Evolutionary conservation across 805 yeast species (phyloP).

Genomic region (Sugiyamaella chiloensis): DNA sequence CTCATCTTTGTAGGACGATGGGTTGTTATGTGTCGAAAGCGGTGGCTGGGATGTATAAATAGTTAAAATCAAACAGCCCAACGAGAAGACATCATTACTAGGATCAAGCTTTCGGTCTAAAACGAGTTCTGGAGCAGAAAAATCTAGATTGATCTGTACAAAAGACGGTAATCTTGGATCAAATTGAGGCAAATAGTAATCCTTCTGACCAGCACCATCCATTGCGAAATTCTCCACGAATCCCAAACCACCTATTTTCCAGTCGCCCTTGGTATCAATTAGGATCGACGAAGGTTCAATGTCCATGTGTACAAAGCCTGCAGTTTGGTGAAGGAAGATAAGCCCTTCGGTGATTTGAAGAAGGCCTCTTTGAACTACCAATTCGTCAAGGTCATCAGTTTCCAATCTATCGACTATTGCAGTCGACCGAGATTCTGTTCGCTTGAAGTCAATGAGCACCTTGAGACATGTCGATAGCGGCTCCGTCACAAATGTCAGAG

Average conservation of each 20-base stretch:
- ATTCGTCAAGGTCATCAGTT: constrained; percentile 59
- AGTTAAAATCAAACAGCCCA: constrained; percentile 73
- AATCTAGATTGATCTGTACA: constrained; percentile 67
- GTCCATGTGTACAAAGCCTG: constrained; percentile 72
- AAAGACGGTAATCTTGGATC: constrained; percentile 75
- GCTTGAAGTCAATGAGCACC: constrained; percentile 36
- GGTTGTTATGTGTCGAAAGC: constrained; percentile 49
- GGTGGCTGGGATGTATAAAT: constrained; percentile 54
- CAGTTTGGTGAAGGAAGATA: constrained; percentile 75
- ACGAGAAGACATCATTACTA: constrained; percentile 77
- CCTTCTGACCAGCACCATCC: constrained; percentile 44
- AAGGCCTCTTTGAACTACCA: constrained; percentile 75
- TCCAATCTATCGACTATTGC: constrained; percentile 19
- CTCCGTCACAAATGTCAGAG: constrained; percentile 82
- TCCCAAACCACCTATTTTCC: constrained; percentile 85
- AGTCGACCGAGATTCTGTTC: background rate
- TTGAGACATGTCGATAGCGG: constrained; percentile 57
- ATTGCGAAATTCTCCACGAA: constrained; percentile 48
- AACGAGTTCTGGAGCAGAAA: constrained; percentile 80
- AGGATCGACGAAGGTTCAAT: constrained; percentile 74
- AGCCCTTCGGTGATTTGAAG: constrained; percentile 74
- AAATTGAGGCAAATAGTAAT: constrained; percentile 63
- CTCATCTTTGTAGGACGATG: constrained; percentile 48
- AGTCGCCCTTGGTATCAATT: constrained; percentile 76
- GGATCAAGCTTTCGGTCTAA: constrained; percentile 59